Conservation (phyloP, 2,329 filamentous ascomycete species). For the Fusarium miscanthi region DNA sequence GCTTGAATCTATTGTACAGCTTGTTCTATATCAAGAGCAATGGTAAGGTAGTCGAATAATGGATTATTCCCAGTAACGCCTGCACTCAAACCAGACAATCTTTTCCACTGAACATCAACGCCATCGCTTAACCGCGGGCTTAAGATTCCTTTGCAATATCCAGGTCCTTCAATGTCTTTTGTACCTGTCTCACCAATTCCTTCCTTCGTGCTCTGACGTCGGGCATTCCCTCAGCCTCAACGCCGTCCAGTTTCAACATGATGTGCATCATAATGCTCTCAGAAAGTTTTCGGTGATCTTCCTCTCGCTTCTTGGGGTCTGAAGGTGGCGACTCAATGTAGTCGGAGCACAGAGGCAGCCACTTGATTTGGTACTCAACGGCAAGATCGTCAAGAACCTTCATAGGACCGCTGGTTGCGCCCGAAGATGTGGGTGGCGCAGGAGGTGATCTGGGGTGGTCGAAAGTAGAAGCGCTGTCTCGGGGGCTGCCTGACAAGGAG, state of each 20-base stretch:
- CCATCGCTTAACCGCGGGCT: slow-evolving; percentile 7
- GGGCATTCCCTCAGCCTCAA: slow-evolving; percentile 77
- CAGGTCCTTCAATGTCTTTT: slow-evolving; percentile 72
- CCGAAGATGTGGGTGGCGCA: slow-evolving; percentile 38
- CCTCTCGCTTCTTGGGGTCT: slow-evolving; percentile 74
- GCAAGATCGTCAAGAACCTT: slow-evolving; percentile 75
- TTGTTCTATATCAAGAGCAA: slow-evolving; percentile 43
- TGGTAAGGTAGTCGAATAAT: slow-evolving; percentile 13
- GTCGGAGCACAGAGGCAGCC: slow-evolving; percentile 72
- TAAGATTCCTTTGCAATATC: slow-evolving; percentile 59
- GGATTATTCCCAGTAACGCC: slow-evolving; percentile 38
- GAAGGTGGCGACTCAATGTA: slow-evolving; percentile 72
- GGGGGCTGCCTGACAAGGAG: slow-evolving; percentile 54
- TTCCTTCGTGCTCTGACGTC: slow-evolving; percentile 75
- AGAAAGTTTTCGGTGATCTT: slow-evolving; percentile 79
- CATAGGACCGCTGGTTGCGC: slow-evolving; percentile 51
- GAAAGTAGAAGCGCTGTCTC: slow-evolving; percentile 57
- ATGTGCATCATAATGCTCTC: slow-evolving; percentile 83
- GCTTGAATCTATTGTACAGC: slow-evolving; percentile 46
- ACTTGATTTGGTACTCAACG: slow-evolving; percentile 70
- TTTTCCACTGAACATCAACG: slow-evolving; percentile 18
- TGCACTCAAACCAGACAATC: slow-evolving; percentile 36
- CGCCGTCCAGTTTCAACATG: slow-evolving; percentile 79
- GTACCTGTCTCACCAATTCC: slow-evolving; percentile 77
- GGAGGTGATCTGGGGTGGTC: slow-evolving; percentile 45